Conservation (phyloP, 768 basidiomycete species). For the Lactarius quietus region DNA sequence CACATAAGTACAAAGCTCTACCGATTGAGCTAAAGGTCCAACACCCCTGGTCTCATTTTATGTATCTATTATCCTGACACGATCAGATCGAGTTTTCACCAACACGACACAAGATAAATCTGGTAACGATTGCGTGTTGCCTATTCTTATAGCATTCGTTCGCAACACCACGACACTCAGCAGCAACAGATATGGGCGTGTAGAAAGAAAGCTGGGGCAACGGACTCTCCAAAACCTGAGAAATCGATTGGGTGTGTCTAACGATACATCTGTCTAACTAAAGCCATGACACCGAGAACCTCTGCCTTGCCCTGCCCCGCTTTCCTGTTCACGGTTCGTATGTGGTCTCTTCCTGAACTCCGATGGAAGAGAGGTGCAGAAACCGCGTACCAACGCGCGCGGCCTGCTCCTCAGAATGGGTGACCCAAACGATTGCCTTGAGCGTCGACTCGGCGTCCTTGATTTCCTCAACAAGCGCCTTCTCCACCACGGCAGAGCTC, state of each 20-base stretch:
- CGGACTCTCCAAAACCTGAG: not conserved
- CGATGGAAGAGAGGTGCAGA: conserved; percentile 37
- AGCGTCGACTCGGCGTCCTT: conserved; percentile 45
- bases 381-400: conserved; percentile 69
- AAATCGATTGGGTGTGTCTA: conserved; percentile 4
- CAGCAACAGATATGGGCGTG: not conserved
- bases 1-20: conserved; percentile 63
- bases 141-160: not conserved
- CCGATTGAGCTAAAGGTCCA: conserved; percentile 58
- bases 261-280: conserved; percentile 7
- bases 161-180: not conserved
- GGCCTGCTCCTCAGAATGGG: conserved; percentile 81
- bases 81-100: too few species aligned
- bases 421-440: conserved; percentile 84
- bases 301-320: not conserved
- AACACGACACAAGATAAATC: too few species aligned
- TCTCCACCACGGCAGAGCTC: conserved; percentile 64
- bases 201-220: not conserved
- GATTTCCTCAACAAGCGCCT: conserved; percentile 51
- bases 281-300: conserved; percentile 4
- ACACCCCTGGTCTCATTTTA: conserved; percentile 8
- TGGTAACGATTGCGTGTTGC: too few species aligned
- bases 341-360: conserved; percentile 29
- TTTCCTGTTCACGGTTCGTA: conserved; percentile 22
- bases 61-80: not conserved